Evolutionary conservation across 164 flowering plant genomes (phyloP).

Genomic region (Paratinospora sagittata): DNA sequence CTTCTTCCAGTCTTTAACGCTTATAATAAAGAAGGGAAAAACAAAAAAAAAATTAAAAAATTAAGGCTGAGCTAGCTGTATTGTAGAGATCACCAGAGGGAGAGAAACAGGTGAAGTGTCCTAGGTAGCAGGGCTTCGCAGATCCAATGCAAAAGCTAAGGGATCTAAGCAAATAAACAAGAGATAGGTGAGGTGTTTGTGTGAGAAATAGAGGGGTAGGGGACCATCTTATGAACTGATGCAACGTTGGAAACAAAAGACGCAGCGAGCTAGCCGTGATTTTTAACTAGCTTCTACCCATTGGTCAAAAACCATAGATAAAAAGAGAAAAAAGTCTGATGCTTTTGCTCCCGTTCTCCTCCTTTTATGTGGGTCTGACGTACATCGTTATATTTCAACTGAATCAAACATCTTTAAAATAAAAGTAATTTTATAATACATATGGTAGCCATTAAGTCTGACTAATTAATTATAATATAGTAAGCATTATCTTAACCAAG

Average conservation of each 20-base stretch:
- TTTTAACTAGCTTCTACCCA: background rate
- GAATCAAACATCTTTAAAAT: too few species aligned
- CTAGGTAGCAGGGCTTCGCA: constrained; percentile 7
- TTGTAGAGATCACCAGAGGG: background rate
- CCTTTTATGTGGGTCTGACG: background rate
- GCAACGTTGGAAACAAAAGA: background rate
- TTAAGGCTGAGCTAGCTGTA: background rate
- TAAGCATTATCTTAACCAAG: background rate
- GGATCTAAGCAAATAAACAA: constrained; percentile 1
- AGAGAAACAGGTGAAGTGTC: constrained; percentile 5
- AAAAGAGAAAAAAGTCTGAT: background rate
- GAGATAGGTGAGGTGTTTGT: background rate
- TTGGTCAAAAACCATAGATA: constrained; percentile 1
- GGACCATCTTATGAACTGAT: background rate
- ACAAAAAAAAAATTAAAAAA: constrained; percentile 1
- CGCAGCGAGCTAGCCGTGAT: background rate
- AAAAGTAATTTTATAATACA: too few species aligned
- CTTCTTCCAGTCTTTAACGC: background rate
- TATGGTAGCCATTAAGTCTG: background rate
- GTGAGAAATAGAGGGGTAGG: background rate
- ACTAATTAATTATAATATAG: background rate
- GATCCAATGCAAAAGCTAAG: background rate
- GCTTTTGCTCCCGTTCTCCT: background rate
- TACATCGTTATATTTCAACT: background rate
- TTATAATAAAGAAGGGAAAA: background rate